Evolutionary conservation across 1,139 yeast species (phyloP), one percentile per base, ranked within the genome.

Genomic region (Zygosaccharomyces sapae): DNA sequence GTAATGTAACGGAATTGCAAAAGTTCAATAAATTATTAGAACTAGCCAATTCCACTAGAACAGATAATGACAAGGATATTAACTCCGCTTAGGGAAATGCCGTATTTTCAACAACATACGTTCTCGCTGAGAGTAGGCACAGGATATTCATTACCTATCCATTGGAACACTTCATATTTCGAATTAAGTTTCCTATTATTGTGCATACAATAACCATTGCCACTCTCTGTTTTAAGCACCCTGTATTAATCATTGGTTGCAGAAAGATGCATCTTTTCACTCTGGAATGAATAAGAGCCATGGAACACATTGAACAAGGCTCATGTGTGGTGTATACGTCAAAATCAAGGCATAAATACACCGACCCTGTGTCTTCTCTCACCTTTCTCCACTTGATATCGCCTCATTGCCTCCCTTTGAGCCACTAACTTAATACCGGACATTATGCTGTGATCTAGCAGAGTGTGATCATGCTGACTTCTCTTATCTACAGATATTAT

Each of bases 241-340:
- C 89, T 0, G 85, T 78, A 12, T 51, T 48, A 0, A 62, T 55
- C 52, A 75, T 72, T 5, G 74, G 66, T 41, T 72, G 68, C 20
- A 86, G 55, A 63, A 83, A 92, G 1, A 86, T 71, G 34, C 92
- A 69, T 47, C 89, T 71, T 10, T 80, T 75, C 1, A 94, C 76
- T 41, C 99, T 73, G 0, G 97, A 90, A 65, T 94, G 98, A 8
- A 90, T 83, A 33, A 94, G 71, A 0, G 97, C 98, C 99, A 94
- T 94, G 6, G 86, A 71, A 61, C 99, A 94, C 97, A 92, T 94
- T 0, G 87, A 78, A 63, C 98, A 94, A 0, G 98, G 99, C 63
- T 94, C 98, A 62, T 89, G 96, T 0, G 96, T 85, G 1, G 94
- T 85, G 61, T 86, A 89, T 0, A 92, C 89, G 51, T 86, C 81